Evolutionary conservation across 441 rosid species (phyloP), one percentile per base, ranked within the genome.

Genomic region (California macrophylla): DNA sequence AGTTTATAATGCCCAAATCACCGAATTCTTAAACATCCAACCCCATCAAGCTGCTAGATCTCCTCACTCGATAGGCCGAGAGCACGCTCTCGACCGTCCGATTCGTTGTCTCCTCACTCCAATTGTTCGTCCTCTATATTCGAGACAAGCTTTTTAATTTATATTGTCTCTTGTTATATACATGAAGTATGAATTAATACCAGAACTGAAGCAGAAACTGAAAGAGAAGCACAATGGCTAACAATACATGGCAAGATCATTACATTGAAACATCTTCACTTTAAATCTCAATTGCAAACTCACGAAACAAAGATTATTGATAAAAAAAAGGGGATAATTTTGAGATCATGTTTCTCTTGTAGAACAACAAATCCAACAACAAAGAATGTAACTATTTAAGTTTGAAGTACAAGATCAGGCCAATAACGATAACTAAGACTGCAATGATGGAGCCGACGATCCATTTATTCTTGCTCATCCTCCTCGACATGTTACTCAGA

Each of bases 381-480:
- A 47, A 47, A 47, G 20, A 47, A 47, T 47, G 20, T 16, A 32
- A 18, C 78, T 86, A 86, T 77, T 81, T 82, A 71, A 91, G 96
- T 83, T 95, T 92, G 85, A 95, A 87, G 89, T 89, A 90, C 79
- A 90, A 72, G 74, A 95, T 76, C 82, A 88, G 56, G 78, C 64
- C 30, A 71, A 92, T 82, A 16, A 84, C 91, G 13, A 84, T 62
- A 15, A 86, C 64, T 61, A 94, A 89, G 64, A 84, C 91, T 0
- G 74, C 81, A 15, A 88, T 36, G 34, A 92, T 75, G 52, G 74
- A 71, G 66, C 93, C 88, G 9, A 90, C 76, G 45, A 85, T 87
- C 92, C 95, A 92, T 73, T 95, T 95, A 89, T 92, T 95, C 82
- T 74, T 80, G 83, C 77, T 86, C 93, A 92, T 87, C 77, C 97